Base-by-base conservation (phyloP, 805 yeast genomes). In the Metschnikowia continentalis region DNA sequence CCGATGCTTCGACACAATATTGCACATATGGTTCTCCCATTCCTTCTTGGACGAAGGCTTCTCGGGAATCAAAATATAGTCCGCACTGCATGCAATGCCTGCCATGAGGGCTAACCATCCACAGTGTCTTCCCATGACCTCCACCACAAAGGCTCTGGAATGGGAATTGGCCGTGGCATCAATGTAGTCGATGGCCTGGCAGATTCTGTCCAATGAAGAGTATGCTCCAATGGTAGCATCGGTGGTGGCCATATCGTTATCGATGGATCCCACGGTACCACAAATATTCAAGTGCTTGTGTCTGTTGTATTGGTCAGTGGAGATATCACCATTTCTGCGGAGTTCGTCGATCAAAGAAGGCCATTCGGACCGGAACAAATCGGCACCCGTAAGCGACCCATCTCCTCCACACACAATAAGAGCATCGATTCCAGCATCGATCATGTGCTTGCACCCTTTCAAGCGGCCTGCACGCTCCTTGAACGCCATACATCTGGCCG, bases 61-160 rank as follows among this genome's bases (percentile, higher is more conserved):
- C 67, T 87, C 95, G 15, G 95, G 95, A 56, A 87, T 86, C 61
- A 87, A 81, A 44, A 87, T 83, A 61, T 79, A 87, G 67, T 87
- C 95, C 2, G 95, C 92, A 56, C 90, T 82, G 14, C 90, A 82
- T 13, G 90, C 80, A 53, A 87, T 76, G 56, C 94, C 95, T 15
- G 92, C 83, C 86, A 86, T 82, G 54, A 87, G 71, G 1, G 88
- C 92, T 55, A 87, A 75, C 95, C 95, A 87, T 55, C 95, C 95
- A 74, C 95, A 87, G 66, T 87, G 90, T 69, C 95, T 78, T 53
- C 95, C 95, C 95, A 87, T 87, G 17, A 87, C 95, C 71, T 87
- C 95, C 39, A 87, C 83, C 38, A 87, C 88, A 62, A 87, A 87
- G 3, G 92, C 94, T 64, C 95, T 74, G 32, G 90, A 85, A 66